phyloP scores from a whole-genome alignment of 1,284 basidiomycete genomes.

The Ceratobasidium sp. region DNA sequence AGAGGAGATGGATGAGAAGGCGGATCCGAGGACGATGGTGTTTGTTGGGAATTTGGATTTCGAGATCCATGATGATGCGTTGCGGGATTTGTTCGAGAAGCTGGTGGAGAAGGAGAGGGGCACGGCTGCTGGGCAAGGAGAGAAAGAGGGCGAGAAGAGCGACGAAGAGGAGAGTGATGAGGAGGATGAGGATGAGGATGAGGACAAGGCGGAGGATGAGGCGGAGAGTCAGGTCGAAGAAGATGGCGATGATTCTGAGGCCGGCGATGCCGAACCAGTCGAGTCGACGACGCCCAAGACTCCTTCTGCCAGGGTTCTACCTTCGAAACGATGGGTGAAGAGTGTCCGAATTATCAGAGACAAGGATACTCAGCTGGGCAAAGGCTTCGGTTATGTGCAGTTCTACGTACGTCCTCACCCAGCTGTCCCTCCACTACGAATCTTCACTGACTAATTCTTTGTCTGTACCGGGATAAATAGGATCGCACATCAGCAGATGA shows the following conservation, averaged over 20 bases:
- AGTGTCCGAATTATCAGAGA: conserved; percentile 91
- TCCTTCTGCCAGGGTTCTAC: conserved; percentile 10
- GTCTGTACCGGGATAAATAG: no score
- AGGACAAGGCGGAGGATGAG: conserved; percentile 38
- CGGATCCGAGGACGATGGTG: conserved; percentile 82
- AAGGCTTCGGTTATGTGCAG: conserved; percentile 95
- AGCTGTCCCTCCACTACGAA: no score
- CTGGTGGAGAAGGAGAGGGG: conserved; percentile 78
- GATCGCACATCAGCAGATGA: conserved; percentile 91
- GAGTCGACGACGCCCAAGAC: background rate
- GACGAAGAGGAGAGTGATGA: conserved; percentile 45
- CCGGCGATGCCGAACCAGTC: background rate
- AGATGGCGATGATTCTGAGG: background rate
- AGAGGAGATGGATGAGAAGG: conserved; percentile 52
- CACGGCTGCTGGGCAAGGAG: conserved; percentile 64
- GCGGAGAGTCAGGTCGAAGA: conserved; percentile 42
- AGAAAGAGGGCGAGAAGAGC: conserved; percentile 57
- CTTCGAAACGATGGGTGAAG: conserved; percentile 72
- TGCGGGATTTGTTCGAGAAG: conserved; percentile 87
- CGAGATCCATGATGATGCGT: conserved; percentile 88
- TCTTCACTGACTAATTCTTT: no score
- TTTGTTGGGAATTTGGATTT: conserved; percentile 97
- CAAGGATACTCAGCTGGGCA: conserved; percentile 94
- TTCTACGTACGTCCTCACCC: conserved; percentile 66
- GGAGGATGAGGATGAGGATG: conserved; percentile 50